Percentiles rank a stretch among this genome's conserved stretches.
Evolutionary conservation across 306 rosid genomes (phyloP).

Genomic region (Lathyrus aphaca): DNA sequence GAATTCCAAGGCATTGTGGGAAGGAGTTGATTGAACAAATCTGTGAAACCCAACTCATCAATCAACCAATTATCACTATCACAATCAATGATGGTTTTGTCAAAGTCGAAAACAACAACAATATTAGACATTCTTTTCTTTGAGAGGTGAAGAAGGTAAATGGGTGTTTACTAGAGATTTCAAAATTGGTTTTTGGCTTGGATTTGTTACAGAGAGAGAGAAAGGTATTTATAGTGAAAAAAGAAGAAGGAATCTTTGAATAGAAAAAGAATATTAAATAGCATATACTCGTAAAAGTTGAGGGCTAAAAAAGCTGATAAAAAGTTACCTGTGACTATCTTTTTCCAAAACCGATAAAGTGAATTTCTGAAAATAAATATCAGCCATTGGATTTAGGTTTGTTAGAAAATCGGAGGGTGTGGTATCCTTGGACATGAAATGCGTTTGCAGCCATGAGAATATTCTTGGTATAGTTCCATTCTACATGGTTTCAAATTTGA

Average conservation of each 20-base stretch:
- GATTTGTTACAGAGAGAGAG: background rate
- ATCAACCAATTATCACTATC: slow-evolving; percentile 86
- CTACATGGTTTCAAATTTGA: background rate
- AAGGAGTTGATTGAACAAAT: slow-evolving; percentile 68
- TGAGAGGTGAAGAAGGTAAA: background rate
- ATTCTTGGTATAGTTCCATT: slow-evolving; percentile 3
- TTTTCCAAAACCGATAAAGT: too few species aligned
- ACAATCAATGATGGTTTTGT: slow-evolving; percentile 76
- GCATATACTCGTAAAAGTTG: too few species aligned
- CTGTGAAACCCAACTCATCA: slow-evolving; percentile 66
- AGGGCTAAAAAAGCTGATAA: too few species aligned
- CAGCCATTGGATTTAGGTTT: background rate
- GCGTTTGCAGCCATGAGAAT: background rate
- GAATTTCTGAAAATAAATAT: too few species aligned
- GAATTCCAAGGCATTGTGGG: slow-evolving; percentile 93
- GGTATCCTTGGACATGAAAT: background rate
- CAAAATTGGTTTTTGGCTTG: slow-evolving; percentile 34
- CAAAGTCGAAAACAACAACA: slow-evolving; percentile 78
- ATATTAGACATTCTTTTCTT: slow-evolving; percentile 50
- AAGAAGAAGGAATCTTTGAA: slow-evolving; percentile 14
- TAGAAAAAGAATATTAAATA: too few species aligned
- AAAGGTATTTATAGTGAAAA: slow-evolving; percentile 49
- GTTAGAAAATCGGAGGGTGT: background rate
- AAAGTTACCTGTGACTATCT: too few species aligned
- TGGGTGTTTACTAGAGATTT: slow-evolving; percentile 9